Evolutionary conservation across 2,329 filamentous ascomycete genomes (phyloP).

Genomic region (Fusarium sp.): DNA sequence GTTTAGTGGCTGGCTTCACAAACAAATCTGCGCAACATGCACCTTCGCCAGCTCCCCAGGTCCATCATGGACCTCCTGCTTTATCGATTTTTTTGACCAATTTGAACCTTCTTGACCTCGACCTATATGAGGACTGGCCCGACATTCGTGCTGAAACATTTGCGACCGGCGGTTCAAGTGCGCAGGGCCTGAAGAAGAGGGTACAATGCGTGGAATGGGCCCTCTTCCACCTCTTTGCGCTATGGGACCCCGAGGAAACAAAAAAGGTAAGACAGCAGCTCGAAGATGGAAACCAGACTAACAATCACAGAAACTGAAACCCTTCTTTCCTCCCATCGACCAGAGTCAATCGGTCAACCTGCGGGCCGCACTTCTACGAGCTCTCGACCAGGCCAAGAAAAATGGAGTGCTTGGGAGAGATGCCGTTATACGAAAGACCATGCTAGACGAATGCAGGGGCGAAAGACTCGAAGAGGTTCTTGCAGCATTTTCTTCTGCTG

Average conservation of each 20-base stretch:
- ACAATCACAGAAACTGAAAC: constrained; percentile 79
- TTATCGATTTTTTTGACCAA: constrained; percentile 78
- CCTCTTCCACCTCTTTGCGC: constrained; percentile 85
- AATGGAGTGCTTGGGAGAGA: constrained; percentile 85
- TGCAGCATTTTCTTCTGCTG: constrained; percentile 84
- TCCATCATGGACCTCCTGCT: constrained; percentile 44
- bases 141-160: constrained; percentile 78
- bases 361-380: constrained; percentile 83
- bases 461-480: constrained; percentile 91
- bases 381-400: constrained; percentile 88
- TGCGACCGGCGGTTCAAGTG: constrained; percentile 69
- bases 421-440: constrained; percentile 86
- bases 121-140: constrained; percentile 84
- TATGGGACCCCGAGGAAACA: constrained; percentile 85
- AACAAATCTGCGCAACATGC: constrained; percentile 38
- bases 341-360: constrained; percentile 92
- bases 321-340: constrained; percentile 91
- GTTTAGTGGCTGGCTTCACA: constrained; percentile 46
- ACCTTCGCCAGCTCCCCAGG: constrained; percentile 10
- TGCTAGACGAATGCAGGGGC: constrained; percentile 96
- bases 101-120: constrained; percentile 84
- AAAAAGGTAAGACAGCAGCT: constrained; percentile 68
- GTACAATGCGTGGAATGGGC: constrained; percentile 90
- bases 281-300: neutral
- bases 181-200: constrained; percentile 83